Conservation (phyloP, 192 early-diverging fungal genomes). For the Backusella liffmaniae region DNA sequence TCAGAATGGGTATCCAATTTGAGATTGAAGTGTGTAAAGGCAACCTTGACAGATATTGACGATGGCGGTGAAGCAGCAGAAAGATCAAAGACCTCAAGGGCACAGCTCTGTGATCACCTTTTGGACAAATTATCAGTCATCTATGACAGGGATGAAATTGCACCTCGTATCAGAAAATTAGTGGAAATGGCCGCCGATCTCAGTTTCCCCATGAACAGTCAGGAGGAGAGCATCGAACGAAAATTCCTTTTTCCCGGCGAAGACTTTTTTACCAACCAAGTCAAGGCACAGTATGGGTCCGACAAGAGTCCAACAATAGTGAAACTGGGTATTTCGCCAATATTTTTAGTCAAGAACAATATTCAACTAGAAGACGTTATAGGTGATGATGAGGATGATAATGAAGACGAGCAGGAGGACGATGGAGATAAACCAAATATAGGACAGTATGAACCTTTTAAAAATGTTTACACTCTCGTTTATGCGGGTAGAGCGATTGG, state of each 20-base stretch:
- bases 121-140: not conserved
- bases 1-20: not conserved
- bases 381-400: not conserved
- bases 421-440: not conserved
- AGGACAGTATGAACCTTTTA: not conserved
- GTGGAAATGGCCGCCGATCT: constrained; percentile 5
- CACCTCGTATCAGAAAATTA: not conserved
- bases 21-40: not conserved
- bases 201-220: constrained; percentile 4
- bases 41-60: not conserved
- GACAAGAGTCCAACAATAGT: not conserved
- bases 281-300: not conserved
- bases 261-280: not conserved
- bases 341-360: constrained; percentile 1
- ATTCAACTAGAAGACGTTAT: not conserved
- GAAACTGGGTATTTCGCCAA: not conserved
- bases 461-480: not conserved
- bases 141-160: not conserved
- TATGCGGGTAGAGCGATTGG: constrained; percentile 9
- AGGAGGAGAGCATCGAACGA: not conserved
- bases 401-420: not conserved
- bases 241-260: not conserved
- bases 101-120: not conserved
- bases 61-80: not conserved
- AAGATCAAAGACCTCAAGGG: not conserved